phyloP scores from a whole-genome alignment of 805 yeast species.

The Candida lessepsii region DNA sequence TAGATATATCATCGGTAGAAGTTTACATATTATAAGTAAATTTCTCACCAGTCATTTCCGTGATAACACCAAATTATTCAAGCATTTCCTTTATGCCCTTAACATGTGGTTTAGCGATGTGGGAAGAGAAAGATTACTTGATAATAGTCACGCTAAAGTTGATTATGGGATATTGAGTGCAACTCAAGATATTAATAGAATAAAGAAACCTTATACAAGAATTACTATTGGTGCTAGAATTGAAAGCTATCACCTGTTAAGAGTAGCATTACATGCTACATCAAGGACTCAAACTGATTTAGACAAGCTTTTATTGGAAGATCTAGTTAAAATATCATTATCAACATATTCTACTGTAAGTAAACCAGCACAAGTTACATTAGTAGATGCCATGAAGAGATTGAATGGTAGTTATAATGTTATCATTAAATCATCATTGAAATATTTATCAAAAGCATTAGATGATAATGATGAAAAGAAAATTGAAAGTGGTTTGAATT shows the following conservation, averaged over 20 bases:
- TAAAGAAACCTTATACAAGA: slow-evolving; percentile 72
- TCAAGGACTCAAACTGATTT: slow-evolving; percentile 66
- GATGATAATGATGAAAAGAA: slow-evolving; percentile 47
- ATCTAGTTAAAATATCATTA: slow-evolving; percentile 60
- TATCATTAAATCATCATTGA: slow-evolving; percentile 51
- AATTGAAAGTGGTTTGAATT: slow-evolving; percentile 62
- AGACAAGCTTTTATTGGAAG: slow-evolving; percentile 62
- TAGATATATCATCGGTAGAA: slow-evolving; percentile 58
- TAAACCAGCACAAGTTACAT: slow-evolving; percentile 62
- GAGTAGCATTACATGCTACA: slow-evolving; percentile 70
- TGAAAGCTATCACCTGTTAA: slow-evolving; percentile 69
- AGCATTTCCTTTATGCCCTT: slow-evolving; percentile 59
- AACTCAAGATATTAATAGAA: slow-evolving; percentile 61
- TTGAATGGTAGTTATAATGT: slow-evolving; percentile 63
- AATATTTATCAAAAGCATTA: slow-evolving; percentile 49
- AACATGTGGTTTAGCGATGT: slow-evolving; percentile 80
- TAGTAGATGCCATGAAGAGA: slow-evolving; percentile 68
- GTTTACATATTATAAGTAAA: slow-evolving; percentile 56
- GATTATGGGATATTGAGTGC: slow-evolving; percentile 56
- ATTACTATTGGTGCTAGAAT: slow-evolving; percentile 73
- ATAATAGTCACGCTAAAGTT: slow-evolving; percentile 53
- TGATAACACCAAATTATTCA: slow-evolving; percentile 64
- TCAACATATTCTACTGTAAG: slow-evolving; percentile 73
- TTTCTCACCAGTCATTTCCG: slow-evolving; percentile 49
- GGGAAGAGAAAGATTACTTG: slow-evolving; percentile 67